Base-by-base conservation (phyloP, 2,329 filamentous ascomycete species). In the Ceratocystis destructans region DNA sequence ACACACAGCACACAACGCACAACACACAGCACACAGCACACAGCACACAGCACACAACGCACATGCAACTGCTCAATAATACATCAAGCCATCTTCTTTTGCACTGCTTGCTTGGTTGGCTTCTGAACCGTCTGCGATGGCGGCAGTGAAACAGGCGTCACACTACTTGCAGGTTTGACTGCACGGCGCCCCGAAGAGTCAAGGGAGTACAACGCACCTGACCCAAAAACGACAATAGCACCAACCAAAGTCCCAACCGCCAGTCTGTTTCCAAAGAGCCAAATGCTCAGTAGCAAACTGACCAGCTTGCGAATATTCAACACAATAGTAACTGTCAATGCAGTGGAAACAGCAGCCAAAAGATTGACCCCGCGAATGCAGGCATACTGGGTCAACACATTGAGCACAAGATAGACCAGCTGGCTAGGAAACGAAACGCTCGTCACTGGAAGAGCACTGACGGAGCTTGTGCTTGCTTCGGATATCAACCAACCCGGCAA, bases 341-440 rank as follows among this genome's bases (percentile, higher is more conserved):
- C 95, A 2, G 92, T 93, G 2, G 90, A 90, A 65, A 87, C 87
- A 0, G 93, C 89, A 1, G 90, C 92, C 3, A 99, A 80, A n/a
- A 96, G 82, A 71, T 97, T 97, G 67, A 99, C 94, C 1, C 94
- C 94, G 2, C 92, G 88, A 69, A 99, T 97, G 75, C 94, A 99
- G 28, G 91, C 83, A 72, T 96, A 90, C 75, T 99, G 94, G 2
- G 94, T 97, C 62, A 95, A 73, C 0, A 95, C 90, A 72, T 95
- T 95, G 69, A 88, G 80, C 1, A 80, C 77, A 17, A 95, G 79
- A 72, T 85, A 90, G 44, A 85, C 80, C 20, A 94, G 76, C 72
- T 91, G 88, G 70, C 83, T 86, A 6, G 90, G 89, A 17, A 87
- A 53, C 5, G 67, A n/a, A n/a, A 66, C 41, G 22, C 61, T 41